Evolutionary conservation across 495 filamentous ascomycete species (phyloP).

Genomic region (Talaromyces liani): DNA sequence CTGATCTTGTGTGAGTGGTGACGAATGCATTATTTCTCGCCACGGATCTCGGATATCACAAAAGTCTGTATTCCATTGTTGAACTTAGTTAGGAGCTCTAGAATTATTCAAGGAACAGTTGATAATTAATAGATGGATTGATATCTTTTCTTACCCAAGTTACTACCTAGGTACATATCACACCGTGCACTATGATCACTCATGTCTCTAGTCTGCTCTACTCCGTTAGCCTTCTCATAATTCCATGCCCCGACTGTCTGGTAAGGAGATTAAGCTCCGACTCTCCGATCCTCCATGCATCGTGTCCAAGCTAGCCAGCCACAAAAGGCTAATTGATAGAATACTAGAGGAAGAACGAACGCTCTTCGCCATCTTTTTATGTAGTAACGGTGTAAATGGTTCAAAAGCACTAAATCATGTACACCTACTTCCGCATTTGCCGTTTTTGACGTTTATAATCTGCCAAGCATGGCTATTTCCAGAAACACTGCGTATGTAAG

Average conservation of each 20-base stretch:
- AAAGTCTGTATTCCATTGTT: background rate
- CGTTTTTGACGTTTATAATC: too few relatives aligned
- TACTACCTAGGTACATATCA: background rate
- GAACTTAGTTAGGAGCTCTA: background rate
- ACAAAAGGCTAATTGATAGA: background rate
- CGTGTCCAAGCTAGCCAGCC: background rate
- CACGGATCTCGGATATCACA: background rate
- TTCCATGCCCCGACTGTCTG: background rate
- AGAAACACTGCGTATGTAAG: background rate
- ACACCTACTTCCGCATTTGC: background rate
- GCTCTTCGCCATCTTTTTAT: background rate
- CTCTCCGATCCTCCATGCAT: background rate
- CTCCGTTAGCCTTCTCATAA: background rate
- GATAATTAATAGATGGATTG: background rate
- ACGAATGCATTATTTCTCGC: background rate
- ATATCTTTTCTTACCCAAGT: background rate
- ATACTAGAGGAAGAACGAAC: too few relatives aligned
- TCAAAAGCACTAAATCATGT: background rate
- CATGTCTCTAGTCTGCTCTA: background rate
- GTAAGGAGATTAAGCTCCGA: background rate
- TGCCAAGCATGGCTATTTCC: too few relatives aligned
- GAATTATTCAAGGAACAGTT: background rate
- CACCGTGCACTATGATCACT: background rate
- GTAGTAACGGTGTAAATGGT: background rate
- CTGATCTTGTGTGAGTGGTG: background rate